A percentile compares a stretch with the other conserved stretches of the same genome.
Conservation (phyloP, 371 early-diverging fungal genomes). For the Batkoa obscura region DNA sequence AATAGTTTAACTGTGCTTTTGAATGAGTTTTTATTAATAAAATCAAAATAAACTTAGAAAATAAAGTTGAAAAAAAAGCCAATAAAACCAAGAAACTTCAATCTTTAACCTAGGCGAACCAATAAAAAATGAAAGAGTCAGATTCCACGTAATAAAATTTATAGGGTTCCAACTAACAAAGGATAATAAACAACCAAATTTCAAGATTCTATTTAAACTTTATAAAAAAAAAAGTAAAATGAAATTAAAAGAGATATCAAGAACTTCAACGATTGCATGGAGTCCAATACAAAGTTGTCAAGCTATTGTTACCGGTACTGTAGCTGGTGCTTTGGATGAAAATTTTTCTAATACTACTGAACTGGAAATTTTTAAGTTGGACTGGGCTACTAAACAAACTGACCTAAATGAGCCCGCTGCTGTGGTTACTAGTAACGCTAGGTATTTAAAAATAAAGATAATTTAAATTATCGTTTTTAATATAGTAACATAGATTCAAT, state of each 20-base stretch:
- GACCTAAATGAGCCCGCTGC: slow-evolving; percentile 26
- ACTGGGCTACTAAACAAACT: slow-evolving; percentile 11
- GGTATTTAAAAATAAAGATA: slow-evolving; percentile 20
- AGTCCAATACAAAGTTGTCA: slow-evolving; percentile 49
- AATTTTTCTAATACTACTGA: slow-evolving; percentile 79
- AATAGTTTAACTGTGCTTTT: too few relatives aligned
- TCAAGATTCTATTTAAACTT: too few relatives aligned
- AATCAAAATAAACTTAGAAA: too few relatives aligned
- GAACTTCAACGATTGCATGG: slow-evolving; percentile 70
- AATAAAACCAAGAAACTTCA: too few relatives aligned
- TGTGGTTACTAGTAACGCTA: slow-evolving; percentile 33
- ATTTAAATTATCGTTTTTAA: not conserved
- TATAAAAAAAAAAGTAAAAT: too few relatives aligned
- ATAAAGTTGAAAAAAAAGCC: too few relatives aligned
- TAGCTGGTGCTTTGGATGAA: slow-evolving; percentile 91
- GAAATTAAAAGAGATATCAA: slow-evolving; percentile 42
- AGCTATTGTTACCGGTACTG: slow-evolving; percentile 80
- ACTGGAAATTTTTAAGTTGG: slow-evolving; percentile 74
- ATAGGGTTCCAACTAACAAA: too few relatives aligned
- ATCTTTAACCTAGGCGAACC: too few relatives aligned
- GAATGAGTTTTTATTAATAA: too few relatives aligned
- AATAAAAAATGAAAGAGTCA: too few relatives aligned
- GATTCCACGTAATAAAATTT: too few relatives aligned
- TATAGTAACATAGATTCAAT: slow-evolving; percentile 39
- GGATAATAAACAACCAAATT: too few relatives aligned